phyloP scores from a whole-genome alignment of 768 basidiomycete genomes.

The Phylloporus arenicola region DNA sequence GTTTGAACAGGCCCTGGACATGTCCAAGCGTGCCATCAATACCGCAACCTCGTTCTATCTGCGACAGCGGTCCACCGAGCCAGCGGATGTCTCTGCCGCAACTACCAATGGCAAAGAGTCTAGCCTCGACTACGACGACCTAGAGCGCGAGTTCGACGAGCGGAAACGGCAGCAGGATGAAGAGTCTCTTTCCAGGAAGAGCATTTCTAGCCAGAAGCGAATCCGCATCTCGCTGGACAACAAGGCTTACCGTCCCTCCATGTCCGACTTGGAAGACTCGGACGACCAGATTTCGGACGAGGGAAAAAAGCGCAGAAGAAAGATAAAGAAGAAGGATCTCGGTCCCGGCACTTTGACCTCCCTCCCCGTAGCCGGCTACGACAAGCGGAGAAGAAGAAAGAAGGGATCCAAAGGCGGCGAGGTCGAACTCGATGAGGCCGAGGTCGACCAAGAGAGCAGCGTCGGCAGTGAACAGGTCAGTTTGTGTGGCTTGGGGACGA shows the following conservation, averaged over 20 bases:
- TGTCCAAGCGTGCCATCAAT: slow-evolving; percentile 46
- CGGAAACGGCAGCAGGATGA: slow-evolving; percentile 25
- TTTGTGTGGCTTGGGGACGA: slow-evolving; percentile 18
- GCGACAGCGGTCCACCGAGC: slow-evolving; percentile 56
- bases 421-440: slow-evolving; percentile 34
- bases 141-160: slow-evolving; percentile 60
- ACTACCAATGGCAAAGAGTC: slow-evolving; percentile 37
- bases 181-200: slow-evolving; percentile 30
- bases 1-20: slow-evolving; percentile 53
- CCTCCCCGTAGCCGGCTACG: slow-evolving; percentile 63
- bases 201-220: slow-evolving; percentile 38
- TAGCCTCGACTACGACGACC: slow-evolving; percentile 75
- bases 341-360: slow-evolving; percentile 55
- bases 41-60: slow-evolving; percentile 60
- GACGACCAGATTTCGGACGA: slow-evolving; percentile 55
- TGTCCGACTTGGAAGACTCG: slow-evolving; percentile 61
- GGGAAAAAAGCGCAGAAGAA: slow-evolving; percentile 47
- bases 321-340: slow-evolving; percentile 46
- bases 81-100: slow-evolving; percentile 37
- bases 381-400: slow-evolving; percentile 56
- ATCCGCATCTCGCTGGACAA: slow-evolving; percentile 71
- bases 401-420: slow-evolving; percentile 40
- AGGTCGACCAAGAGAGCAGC: slow-evolving; percentile 45
- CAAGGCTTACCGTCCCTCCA: slow-evolving; percentile 71
- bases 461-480: slow-evolving; percentile 39